These are phyloP conservation scores for Backusella westeae DNA, from an alignment of 192 early-diverging fungal species.

Conservation along the genomic window DNA sequence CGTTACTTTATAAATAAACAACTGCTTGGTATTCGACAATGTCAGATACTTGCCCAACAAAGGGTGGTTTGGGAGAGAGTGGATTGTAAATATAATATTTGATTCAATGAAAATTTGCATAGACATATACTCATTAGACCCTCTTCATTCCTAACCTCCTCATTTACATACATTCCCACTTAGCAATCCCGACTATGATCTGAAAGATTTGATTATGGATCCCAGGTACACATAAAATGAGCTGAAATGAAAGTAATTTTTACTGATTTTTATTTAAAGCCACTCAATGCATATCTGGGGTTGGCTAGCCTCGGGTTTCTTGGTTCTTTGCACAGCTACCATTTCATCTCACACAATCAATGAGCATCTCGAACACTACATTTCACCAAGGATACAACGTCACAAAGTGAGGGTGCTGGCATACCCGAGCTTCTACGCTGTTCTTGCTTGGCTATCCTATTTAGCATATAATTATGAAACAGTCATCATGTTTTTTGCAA, in stretches of 20 bases:
- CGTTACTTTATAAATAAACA: not conserved
- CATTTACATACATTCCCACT: not conserved
- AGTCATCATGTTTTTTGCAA: slow-evolving; percentile 40
- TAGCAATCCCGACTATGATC: slow-evolving; percentile 30
- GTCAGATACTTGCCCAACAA: slow-evolving; percentile 22
- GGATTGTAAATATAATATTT: slow-evolving; percentile 20
- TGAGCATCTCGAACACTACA: slow-evolving; percentile 23
- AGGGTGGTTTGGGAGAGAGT: slow-evolving; percentile 19
- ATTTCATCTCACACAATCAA: slow-evolving; percentile 24
- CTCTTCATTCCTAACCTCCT: not conserved
- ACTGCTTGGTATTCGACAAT: not conserved
- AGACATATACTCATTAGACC: not conserved
- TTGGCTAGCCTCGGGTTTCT: slow-evolving; percentile 31
- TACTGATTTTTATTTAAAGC: not conserved
- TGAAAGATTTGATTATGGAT: slow-evolving; percentile 24
- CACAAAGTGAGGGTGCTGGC: slow-evolving; percentile 28
- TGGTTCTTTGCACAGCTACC: slow-evolving; percentile 22
- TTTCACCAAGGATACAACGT: slow-evolving; percentile 14
- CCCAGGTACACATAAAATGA: slow-evolving; percentile 6
- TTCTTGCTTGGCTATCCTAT: slow-evolving; percentile 35
- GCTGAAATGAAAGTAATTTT: not conserved
- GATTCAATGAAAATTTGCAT: not conserved
- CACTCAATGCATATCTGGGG: slow-evolving; percentile 35
- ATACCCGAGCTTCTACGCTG: slow-evolving; percentile 22
- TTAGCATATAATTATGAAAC: slow-evolving; percentile 34